Conservation (phyloP, 371 early-diverging fungal species). For the Rhizopus arrhizus region DNA sequence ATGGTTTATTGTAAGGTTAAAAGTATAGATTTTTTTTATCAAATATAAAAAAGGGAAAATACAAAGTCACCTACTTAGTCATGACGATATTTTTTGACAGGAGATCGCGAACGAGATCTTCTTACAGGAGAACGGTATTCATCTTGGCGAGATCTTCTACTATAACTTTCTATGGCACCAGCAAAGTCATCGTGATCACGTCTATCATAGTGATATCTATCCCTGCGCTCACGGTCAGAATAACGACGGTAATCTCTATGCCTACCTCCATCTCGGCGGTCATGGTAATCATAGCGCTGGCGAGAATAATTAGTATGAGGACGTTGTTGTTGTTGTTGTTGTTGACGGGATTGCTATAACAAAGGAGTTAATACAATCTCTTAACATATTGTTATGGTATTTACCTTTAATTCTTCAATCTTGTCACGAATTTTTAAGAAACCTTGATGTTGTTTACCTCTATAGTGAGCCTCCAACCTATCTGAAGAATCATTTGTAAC, state of each 20-base stretch:
- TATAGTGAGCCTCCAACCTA: slow-evolving; percentile 83
- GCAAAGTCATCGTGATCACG: slow-evolving; percentile 38
- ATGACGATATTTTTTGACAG: slow-evolving; percentile 25
- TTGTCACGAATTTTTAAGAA: slow-evolving; percentile 82
- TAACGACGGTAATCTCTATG: slow-evolving; percentile 58
- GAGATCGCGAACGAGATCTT: slow-evolving; percentile 14
- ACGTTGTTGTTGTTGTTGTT: slow-evolving; percentile 20
- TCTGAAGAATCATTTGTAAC: slow-evolving; percentile 83
- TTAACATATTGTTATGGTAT: background rate
- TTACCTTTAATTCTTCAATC: slow-evolving; percentile 73
- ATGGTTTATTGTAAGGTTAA: no score
- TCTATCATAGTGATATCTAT: slow-evolving; percentile 30
- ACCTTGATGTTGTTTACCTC: slow-evolving; percentile 90
- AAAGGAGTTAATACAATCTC: background rate
- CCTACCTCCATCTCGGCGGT: slow-evolving; percentile 57
- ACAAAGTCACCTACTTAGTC: slow-evolving; percentile 14
- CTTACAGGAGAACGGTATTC: no score
- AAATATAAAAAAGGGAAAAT: no score
- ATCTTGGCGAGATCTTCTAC: slow-evolving; percentile 34
- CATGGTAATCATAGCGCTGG: slow-evolving; percentile 53
- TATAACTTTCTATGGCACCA: slow-evolving; percentile 40
- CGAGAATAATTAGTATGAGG: slow-evolving; percentile 37
- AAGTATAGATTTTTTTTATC: no score
- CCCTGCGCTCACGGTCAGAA: slow-evolving; percentile 50
- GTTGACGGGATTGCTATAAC: background rate